Evolutionary conservation across 495 filamentous ascomycete genomes (phyloP).

Genomic region (Hamigera avellanea): DNA sequence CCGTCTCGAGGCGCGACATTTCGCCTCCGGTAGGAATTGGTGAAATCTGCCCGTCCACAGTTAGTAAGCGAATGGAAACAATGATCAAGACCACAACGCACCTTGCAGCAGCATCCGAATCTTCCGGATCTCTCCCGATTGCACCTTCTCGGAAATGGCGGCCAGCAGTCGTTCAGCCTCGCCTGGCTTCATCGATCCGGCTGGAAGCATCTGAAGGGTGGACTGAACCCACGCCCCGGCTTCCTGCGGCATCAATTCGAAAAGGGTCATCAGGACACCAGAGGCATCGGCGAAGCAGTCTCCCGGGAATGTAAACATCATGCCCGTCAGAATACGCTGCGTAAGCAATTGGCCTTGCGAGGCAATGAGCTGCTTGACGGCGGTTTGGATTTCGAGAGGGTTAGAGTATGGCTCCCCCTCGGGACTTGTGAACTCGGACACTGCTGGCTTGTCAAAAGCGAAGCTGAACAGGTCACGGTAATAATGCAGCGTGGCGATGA

Average conservation of each 20-base stretch:
- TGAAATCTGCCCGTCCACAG: constrained; percentile 53
- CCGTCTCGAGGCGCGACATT: constrained; percentile 93
- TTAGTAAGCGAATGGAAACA: neutral
- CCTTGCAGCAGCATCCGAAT: constrained; percentile 76
- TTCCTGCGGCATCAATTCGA: constrained; percentile 73
- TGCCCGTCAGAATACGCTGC: constrained; percentile 80
- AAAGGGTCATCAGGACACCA: constrained; percentile 77
- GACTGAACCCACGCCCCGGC: constrained; percentile 66
- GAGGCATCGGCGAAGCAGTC: constrained; percentile 93
- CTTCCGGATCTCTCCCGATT: constrained; percentile 62
- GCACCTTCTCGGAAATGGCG: constrained; percentile 55
- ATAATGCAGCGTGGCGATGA: constrained; percentile 86
- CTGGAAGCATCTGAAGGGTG: constrained; percentile 73
- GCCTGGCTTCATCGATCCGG: constrained; percentile 59
- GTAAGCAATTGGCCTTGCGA: constrained; percentile 66
- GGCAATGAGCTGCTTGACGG: constrained; percentile 59
- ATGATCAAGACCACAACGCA: constrained; percentile 8
- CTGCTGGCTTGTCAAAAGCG: constrained; percentile 63
- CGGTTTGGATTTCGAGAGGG: constrained; percentile 49
- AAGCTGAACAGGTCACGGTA: constrained; percentile 88
- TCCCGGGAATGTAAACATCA: constrained; percentile 97
- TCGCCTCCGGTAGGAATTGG: constrained; percentile 79
- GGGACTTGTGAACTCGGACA: constrained; percentile 48
- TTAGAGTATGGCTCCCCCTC: constrained; percentile 36
- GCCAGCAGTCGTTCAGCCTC: constrained; percentile 53